Conservation (phyloP, 768 basidiomycete species). For the Panellus pusillus region DNA sequence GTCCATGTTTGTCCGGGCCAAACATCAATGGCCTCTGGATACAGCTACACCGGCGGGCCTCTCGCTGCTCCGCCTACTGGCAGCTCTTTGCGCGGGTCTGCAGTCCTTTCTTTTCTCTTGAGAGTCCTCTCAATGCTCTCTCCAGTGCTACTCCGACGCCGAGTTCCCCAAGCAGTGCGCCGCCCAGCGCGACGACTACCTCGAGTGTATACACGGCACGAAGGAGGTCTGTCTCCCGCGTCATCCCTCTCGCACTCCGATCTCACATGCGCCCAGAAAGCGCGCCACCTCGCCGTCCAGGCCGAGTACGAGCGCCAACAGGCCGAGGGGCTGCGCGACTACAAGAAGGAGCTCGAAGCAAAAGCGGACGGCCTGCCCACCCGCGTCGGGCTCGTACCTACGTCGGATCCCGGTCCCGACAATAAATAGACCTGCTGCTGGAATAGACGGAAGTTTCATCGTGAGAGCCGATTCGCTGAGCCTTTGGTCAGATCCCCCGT, state of each 20-base stretch:
- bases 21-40: constrained; percentile 1
- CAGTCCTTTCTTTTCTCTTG: too few species aligned
- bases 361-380: constrained; percentile 13
- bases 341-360: constrained; percentile 15
- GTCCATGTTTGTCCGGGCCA: constrained; percentile 26
- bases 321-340: constrained; percentile 8
- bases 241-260: neutral
- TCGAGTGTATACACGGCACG: constrained; percentile 17
- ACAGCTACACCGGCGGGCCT: constrained; percentile 17
- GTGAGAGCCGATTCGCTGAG: too few species aligned
- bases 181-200: constrained; percentile 15
- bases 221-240: constrained; percentile 15
- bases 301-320: constrained; percentile 4
- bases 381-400: constrained; percentile 17
- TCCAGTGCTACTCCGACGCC: constrained; percentile 14
- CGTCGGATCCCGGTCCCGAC: constrained; percentile 4
- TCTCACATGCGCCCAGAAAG: constrained; percentile 4
- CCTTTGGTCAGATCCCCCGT: too few species aligned
- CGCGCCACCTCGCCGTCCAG: constrained; percentile 9
- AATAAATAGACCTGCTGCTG: neutral
- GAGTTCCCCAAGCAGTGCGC: constrained; percentile 1
- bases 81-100: constrained; percentile 19
- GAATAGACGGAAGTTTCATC: too few species aligned
- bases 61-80: constrained; percentile 20
- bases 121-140: neutral